Conservation (phyloP, 345 rosid species). For the Eucalyptus sp. region DNA sequence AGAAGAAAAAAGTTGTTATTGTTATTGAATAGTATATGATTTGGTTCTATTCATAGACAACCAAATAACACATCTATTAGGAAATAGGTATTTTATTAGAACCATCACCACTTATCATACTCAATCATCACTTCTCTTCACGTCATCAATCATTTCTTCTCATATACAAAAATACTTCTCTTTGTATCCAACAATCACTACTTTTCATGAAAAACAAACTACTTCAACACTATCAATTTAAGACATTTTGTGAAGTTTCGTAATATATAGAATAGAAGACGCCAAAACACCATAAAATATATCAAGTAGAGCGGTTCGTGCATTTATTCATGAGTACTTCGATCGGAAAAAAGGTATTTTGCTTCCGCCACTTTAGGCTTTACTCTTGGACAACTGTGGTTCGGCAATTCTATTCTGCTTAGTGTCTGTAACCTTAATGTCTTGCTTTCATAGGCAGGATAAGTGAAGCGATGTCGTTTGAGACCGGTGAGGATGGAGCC, state of each 20-base stretch:
- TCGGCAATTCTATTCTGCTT: not conserved
- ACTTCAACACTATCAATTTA: not conserved
- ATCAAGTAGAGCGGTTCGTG: not conserved
- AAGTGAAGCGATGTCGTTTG: not conserved
- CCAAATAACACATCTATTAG: not conserved
- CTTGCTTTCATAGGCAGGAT: not conserved
- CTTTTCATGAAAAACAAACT: not conserved
- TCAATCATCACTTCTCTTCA: not conserved
- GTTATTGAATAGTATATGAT: not conserved
- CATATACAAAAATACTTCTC: not conserved
- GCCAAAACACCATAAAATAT: not conserved
- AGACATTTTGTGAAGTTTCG: not conserved
- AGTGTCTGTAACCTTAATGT: not conserved
- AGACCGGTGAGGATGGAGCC: not conserved
- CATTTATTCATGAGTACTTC: not conserved
- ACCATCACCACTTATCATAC: not conserved
- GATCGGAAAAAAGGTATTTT: not conserved
- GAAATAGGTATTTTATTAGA: not conserved
- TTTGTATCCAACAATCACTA: not conserved
- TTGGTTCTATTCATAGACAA: not conserved
- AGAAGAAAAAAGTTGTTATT: not conserved
- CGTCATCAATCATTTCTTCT: not conserved
- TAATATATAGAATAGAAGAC: not conserved
- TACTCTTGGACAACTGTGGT: not conserved
- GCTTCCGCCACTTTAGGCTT: not conserved